Evolutionary conservation across 148 eudicot species (phyloP).

Genomic region (Silene uniflora): DNA sequence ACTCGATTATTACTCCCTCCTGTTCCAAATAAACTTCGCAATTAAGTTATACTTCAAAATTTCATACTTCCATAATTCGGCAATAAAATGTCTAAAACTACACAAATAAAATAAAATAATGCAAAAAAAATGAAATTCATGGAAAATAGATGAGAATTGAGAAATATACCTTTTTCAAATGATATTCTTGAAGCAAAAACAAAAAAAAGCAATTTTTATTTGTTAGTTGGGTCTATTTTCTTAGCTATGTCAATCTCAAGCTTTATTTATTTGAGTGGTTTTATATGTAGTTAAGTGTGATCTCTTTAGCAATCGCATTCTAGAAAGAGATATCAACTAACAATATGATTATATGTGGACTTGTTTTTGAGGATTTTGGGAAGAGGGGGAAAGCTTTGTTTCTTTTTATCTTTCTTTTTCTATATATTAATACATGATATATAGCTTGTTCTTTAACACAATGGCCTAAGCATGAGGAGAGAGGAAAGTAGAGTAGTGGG

Average conservation of each 20-base stretch:
- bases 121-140: not conserved
- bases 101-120: not conserved
- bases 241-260: constrained; percentile 32
- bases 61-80: no score
- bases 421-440: not conserved
- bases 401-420: not conserved
- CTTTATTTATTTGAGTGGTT: constrained; percentile 11
- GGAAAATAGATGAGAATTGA: not conserved
- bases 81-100: no score
- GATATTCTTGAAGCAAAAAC: not conserved
- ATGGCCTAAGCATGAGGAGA: constrained; percentile 8
- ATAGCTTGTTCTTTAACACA: constrained; percentile 12
- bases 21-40: no score
- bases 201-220: not conserved
- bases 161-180: not conserved
- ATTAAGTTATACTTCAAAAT: no score
- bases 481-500: constrained; percentile 6
- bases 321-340: constrained; percentile 42
- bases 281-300: constrained; percentile 31
- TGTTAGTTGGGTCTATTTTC: constrained; percentile 19
- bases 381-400: not conserved
- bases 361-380: not conserved
- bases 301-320: constrained; percentile 60
- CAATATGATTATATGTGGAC: constrained; percentile 20
- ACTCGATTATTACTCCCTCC: no score